Conservation (phyloP, 176 grass and related monocot genomes). For the Phyllostachys edulis region DNA sequence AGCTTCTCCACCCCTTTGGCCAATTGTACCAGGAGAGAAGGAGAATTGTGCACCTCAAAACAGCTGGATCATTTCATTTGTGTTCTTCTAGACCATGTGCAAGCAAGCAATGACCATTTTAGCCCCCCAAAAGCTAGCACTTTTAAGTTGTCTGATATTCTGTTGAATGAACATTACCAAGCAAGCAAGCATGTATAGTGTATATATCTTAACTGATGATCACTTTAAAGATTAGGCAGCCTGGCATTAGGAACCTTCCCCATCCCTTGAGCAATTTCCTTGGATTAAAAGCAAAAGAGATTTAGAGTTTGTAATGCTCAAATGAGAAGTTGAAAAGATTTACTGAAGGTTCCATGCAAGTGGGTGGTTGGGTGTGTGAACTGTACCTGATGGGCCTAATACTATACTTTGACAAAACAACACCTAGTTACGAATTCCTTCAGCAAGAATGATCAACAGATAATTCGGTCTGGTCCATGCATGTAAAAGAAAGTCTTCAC, state of each 20-base stretch:
- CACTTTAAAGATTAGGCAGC: neutral
- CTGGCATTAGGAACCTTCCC: neutral
- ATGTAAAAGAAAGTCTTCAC: neutral
- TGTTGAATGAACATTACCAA: neutral
- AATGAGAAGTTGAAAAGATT: neutral
- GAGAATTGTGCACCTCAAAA: neutral
- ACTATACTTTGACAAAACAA: neutral
- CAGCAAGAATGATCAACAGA: neutral
- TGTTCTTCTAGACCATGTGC: neutral
- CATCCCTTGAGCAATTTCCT: neutral
- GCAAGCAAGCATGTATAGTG: neutral
- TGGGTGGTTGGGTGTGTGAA: neutral
- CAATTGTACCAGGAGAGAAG: neutral
- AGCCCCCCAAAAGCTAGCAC: neutral
- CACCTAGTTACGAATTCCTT: neutral
- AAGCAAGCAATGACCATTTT: neutral
- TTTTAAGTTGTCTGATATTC: neutral
- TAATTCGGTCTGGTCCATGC: neutral
- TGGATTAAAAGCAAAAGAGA: neutral
- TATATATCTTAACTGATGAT: neutral
- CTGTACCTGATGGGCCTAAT: neutral
- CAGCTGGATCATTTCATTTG: neutral
- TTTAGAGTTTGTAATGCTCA: neutral
- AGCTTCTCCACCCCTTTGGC: neutral
- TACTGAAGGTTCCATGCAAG: neutral